Evolutionary conservation across 441 rosid genomes (phyloP).

Genomic region (Dalechampia spathulata): DNA sequence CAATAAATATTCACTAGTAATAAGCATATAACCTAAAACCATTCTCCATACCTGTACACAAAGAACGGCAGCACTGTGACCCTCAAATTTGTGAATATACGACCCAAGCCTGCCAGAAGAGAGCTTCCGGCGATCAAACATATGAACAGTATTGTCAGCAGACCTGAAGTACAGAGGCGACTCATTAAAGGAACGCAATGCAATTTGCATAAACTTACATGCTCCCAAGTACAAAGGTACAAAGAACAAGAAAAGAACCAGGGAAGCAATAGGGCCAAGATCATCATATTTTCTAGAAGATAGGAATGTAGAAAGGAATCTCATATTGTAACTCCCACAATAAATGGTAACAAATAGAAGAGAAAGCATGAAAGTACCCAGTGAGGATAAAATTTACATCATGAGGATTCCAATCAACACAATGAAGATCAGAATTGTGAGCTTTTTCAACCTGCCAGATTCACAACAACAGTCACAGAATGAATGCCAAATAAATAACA

Average conservation of each 20-base stretch:
- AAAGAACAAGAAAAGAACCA: not conserved
- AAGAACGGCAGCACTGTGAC: slow-evolving; percentile 81
- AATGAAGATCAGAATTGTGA: slow-evolving; percentile 82
- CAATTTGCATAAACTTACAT: not conserved
- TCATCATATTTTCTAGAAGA: not conserved
- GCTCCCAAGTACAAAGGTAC: not conserved
- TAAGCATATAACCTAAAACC: not conserved
- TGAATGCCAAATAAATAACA: not conserved
- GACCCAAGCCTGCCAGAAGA: slow-evolving; percentile 61
- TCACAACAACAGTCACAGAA: slow-evolving; percentile 1
- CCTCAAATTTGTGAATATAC: slow-evolving; percentile 68
- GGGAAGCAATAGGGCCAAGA: not conserved
- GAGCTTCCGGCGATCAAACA: slow-evolving; percentile 78
- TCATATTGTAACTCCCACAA: not conserved
- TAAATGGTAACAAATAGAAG: not conserved
- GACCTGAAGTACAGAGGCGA: slow-evolving; percentile 39
- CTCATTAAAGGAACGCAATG: not conserved
- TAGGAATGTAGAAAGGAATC: not conserved
- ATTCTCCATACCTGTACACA: slow-evolving; percentile 61
- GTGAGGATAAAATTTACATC: slow-evolving; percentile 76
- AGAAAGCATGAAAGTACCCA: slow-evolving; percentile 36
- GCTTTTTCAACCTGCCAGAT: slow-evolving; percentile 76
- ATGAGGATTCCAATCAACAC: slow-evolving; percentile 94
- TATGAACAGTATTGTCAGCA: slow-evolving; percentile 67
- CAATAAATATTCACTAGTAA: not conserved